These are phyloP conservation scores for Angomonas ambiguus DNA, from an alignment of 208 protist species.

Conservation along the genomic window DNA sequence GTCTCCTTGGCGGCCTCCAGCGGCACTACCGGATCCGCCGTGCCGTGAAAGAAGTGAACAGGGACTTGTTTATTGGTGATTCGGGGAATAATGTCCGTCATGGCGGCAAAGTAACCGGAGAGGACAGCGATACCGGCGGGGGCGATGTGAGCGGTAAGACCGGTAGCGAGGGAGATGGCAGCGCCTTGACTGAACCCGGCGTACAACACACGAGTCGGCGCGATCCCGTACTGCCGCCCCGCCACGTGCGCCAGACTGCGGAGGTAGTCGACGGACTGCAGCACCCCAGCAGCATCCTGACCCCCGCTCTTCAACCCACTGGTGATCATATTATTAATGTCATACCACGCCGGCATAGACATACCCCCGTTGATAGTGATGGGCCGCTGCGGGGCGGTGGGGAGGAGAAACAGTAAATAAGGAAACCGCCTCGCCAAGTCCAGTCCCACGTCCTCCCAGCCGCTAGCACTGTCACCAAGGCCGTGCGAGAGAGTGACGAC, in stretches of 20 bases:
- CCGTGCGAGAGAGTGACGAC: constrained; percentile 90
- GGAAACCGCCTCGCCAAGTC: constrained; percentile 62
- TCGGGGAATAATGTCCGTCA: constrained; percentile 39
- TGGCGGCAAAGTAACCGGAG: constrained; percentile 74
- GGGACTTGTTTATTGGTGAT: constrained; percentile 28
- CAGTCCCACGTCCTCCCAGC: constrained; percentile 79
- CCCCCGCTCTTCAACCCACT: constrained; percentile 17
- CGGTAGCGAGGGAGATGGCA: constrained; percentile 70
- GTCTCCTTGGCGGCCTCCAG: constrained; percentile 42
- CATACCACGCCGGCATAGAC: constrained; percentile 91
- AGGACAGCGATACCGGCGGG: constrained; percentile 69
- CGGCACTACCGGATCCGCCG: constrained; percentile 69
- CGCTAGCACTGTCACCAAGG: constrained; percentile 82
- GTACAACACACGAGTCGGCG: constrained; percentile 76
- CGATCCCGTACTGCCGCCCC: constrained; percentile 47
- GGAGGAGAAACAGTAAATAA: constrained; percentile 88
- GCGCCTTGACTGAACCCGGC: constrained; percentile 92
- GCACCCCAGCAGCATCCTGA: constrained; percentile 44
- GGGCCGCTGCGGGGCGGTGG: constrained; percentile 68
- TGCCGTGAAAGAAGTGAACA: constrained; percentile 77
- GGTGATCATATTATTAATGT: constrained; percentile 67
- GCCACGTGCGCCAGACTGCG: constrained; percentile 53
- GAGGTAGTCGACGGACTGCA: constrained; percentile 67
- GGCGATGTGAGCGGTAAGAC: constrained; percentile 44
- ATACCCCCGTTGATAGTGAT: constrained; percentile 90